These are phyloP conservation scores for Periconia sp. DNA, from an alignment of 2,329 filamentous ascomycete genomes.

Conservation along the genomic window DNA sequence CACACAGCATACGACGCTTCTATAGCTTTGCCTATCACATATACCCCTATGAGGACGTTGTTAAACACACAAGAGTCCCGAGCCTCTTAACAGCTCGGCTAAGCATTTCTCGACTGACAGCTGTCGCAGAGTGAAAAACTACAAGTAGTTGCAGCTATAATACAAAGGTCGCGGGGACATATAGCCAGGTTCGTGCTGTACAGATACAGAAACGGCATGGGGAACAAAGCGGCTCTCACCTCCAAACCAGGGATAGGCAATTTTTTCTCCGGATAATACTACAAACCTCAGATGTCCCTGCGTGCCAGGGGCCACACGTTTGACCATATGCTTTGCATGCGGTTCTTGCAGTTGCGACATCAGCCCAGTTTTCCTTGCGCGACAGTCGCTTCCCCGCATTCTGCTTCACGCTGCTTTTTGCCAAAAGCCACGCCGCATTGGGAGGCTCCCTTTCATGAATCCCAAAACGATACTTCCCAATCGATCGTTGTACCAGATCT, in stretches of 20 bases:
- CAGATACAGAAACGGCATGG: constrained; percentile 12
- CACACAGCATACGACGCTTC: constrained; percentile 18
- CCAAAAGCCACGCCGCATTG: constrained; percentile 10
- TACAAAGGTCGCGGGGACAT: constrained; percentile 21
- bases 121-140: constrained; percentile 7
- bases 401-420: constrained; percentile 12
- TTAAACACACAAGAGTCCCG: constrained; percentile 8
- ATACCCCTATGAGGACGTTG: constrained; percentile 18
- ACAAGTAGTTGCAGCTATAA: constrained; percentile 18
- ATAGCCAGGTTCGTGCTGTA: constrained; percentile 17
- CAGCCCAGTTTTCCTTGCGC: constrained; percentile 12
- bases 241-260: constrained; percentile 11
- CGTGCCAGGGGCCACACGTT: constrained; percentile 9
- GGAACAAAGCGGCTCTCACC: constrained; percentile 13
- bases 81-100: constrained; percentile 12
- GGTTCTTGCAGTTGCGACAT: constrained; percentile 13
- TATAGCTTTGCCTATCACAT: constrained; percentile 23
- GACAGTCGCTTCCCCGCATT: constrained; percentile 18
- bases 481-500: neutral
- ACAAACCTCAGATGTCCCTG: constrained; percentile 12
- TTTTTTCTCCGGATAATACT: constrained; percentile 17
- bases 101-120: constrained; percentile 13
- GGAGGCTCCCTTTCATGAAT: constrained; percentile 9
- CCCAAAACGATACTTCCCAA: constrained; percentile 6
- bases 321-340: constrained; percentile 30